Evolutionary conservation across 306 rosid genomes (phyloP), one percentile per base, ranked within the genome.

Genomic region (Vigna trinervia): DNA sequence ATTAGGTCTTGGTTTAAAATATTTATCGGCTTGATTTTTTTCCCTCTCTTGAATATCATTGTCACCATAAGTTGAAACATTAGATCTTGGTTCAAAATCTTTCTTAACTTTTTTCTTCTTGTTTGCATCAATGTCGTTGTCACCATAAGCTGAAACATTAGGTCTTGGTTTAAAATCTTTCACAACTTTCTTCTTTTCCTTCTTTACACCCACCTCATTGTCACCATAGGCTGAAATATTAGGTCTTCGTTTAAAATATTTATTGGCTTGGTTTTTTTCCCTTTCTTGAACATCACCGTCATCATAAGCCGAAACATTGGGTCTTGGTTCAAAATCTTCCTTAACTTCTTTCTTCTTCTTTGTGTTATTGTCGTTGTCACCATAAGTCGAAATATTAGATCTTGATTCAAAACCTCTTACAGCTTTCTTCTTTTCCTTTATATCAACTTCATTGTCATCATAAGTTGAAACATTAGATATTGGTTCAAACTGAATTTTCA

Each of bases 101-200:
- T 48, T 36, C 5, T 34, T 7, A 3, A 7, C 7, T 15, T 71
- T 6, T 1, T 43, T 43, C 13, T 43, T 22, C 5, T 2, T 4
- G 0, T 15, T 12, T 0, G n/a, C 19, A 30, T 1, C 1, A 34
- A 60, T 12, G 0, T 45, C 15, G 20, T 78, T n/a, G 0, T 46
- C 15, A 3, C 9, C 50, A 47, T 69, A 78, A 46, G 76, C 70
- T 5, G 76, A 78, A 52, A 17, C 0, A 3, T 32, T 63, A 1
- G 81, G 75, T 8, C 57, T 70, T 10, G 75, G 78, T 36, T 76
- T 69, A 58, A 75, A 69, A 17, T 78, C 71, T 8, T 59, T 5
- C 2, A 5, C 1, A 0, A 1, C 9, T 22, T 77, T 68, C 0
- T 68, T 77, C 23, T 59, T 71, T 20, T 46, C 3, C 10, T 69